Evolutionary conservation across 768 basidiomycete genomes (phyloP), one percentile per base, ranked within the genome.

Genomic region (Lactifluus subvellereus): DNA sequence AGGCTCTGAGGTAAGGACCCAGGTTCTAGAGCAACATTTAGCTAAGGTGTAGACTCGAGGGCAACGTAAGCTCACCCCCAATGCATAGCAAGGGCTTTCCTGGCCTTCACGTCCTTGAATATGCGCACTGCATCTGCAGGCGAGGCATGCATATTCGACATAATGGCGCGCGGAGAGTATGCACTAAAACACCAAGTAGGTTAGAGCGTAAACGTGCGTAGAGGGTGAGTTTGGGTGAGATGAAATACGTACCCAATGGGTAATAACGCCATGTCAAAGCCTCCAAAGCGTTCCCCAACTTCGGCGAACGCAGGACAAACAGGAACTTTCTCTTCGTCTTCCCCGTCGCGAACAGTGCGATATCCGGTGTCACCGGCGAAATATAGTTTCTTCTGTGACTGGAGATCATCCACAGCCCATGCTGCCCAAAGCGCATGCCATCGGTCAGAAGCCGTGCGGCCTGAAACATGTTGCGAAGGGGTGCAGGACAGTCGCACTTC

Each of bases 341-440:
- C 76, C 0, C 77, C 79, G 63, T 74, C 75, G 51, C 64, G 63
- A 16, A 84, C 83, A 0, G 78, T 66, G 20, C 82, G 74, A 69
- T 84, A 83, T 11, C 82, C 87, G 1, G 87, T 91, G 71, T 89
- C 88, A 13, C 89, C 89, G 5, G 77, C 86, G 70, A 90, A 89
- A 68, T 75, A 86, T 18, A 83, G 72, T 56, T 82, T 82, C 76
- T 78, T 78, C 11, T 78, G 71, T 71, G 11, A 73, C 70, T 4
- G 70, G 27, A 84, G 80, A 68, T 82, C 77, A 67, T 84, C 80
- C 32, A 88, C 72, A 47, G 76, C 81, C 87, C 87, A 89, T 42
- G 81, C 80, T 0, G 82, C 78, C 88, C 88, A 89, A 10, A 89
- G 78, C 0, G 82, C 77, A 60, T 79, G 78, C 72, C 79, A 84